Evolutionary conservation across 805 yeast genomes (phyloP).

Genomic region (Zygoascus tannicola): DNA sequence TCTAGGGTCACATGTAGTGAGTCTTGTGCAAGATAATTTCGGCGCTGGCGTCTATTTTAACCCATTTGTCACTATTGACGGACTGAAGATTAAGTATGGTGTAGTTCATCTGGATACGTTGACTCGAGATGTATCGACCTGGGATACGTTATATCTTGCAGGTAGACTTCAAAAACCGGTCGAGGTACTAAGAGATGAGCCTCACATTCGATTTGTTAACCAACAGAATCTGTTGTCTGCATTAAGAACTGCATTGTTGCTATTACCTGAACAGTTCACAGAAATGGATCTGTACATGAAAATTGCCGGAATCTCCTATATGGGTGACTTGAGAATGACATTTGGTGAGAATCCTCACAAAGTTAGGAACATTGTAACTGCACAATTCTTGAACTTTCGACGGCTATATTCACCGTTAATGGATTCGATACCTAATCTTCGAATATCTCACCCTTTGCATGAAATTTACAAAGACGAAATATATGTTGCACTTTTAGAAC

Average conservation of each 20-base stretch:
- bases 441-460: slow-evolving; percentile 11
- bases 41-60: slow-evolving; percentile 94
- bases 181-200: slow-evolving; percentile 56
- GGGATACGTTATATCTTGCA: slow-evolving; percentile 81
- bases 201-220: slow-evolving; percentile 54
- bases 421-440: slow-evolving; percentile 33
- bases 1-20: slow-evolving; percentile 51
- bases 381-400: slow-evolving; percentile 63
- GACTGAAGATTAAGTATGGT: slow-evolving; percentile 71
- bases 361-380: slow-evolving; percentile 71
- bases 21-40: slow-evolving; percentile 44
- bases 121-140: slow-evolving; percentile 61
- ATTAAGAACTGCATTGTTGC: slow-evolving; percentile 53
- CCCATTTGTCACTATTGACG: slow-evolving; percentile 66
- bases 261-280: slow-evolving; percentile 42
- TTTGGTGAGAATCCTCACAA: slow-evolving; percentile 90
- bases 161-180: slow-evolving; percentile 95
- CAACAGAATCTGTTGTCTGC: slow-evolving; percentile 74
- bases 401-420: slow-evolving; percentile 63
- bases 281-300: slow-evolving; percentile 63
- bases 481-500: slow-evolving; percentile 23
- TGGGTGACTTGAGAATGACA: slow-evolving; percentile 82
- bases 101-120: slow-evolving; percentile 57
- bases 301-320: slow-evolving; percentile 72
- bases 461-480: slow-evolving; percentile 18